A percentile compares a stretch with the other conserved stretches of the same genome.
Evolutionary conservation across 2,329 filamentous ascomycete species (phyloP).

Genomic region (Colletotrichum sp.): DNA sequence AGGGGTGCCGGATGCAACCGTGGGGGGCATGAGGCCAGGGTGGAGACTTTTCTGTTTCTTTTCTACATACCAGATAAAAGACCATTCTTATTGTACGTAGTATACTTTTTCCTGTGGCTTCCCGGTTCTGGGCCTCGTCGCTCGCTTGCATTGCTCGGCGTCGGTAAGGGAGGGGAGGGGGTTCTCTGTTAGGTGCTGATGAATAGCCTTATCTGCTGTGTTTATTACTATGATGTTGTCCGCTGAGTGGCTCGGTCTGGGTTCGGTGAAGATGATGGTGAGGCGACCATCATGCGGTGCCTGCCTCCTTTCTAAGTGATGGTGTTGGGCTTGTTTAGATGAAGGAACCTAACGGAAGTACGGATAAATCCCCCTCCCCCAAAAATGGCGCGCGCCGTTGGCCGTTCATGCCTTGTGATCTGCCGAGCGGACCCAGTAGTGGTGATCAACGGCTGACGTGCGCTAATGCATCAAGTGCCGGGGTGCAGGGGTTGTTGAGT

Average conservation of each 20-base stretch:
- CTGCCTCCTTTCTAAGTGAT: neutral
- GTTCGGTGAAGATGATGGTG: neutral
- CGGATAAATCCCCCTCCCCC: neutral
- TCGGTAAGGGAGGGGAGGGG: neutral
- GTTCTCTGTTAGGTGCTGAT: neutral
- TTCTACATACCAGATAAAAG: neutral
- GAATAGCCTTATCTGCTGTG: neutral
- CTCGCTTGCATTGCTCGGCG: neutral
- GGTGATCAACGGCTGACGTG: neutral
- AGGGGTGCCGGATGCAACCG: neutral
- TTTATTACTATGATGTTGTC: neutral
- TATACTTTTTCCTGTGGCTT: neutral
- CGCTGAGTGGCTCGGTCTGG: neutral
- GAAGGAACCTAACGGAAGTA: neutral
- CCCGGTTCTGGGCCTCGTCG: neutral
- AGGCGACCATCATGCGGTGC: neutral
- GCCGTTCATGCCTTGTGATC: neutral
- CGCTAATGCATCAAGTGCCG: constrained; percentile 4
- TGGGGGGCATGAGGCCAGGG: neutral
- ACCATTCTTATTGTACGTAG: neutral
- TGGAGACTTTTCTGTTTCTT: neutral
- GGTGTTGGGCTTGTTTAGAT: neutral
- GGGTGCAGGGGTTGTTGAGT: neutral
- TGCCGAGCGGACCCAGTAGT: neutral
- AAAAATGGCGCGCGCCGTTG: neutral